Evolutionary conservation across 108 stramenopile genomes (phyloP), one percentile per base, ranked within the genome.

Genomic region (Aurantiochytrium sp.): DNA sequence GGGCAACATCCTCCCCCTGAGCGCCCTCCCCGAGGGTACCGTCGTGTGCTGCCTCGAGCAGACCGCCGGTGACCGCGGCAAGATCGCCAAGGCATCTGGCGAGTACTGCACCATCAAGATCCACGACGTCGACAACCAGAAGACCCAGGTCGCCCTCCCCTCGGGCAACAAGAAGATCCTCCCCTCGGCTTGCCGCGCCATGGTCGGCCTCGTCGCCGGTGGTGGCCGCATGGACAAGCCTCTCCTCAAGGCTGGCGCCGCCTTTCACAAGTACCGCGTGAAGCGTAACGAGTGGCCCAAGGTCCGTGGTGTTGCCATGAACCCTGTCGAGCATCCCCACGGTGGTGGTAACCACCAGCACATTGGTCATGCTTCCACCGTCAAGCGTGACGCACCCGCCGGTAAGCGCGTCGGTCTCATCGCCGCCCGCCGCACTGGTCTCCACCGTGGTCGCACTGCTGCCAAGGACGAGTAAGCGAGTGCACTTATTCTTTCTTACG

Each of bases 291-390:
- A 98, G 96, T 99, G 99, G 99, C 99, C 99, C 76, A 98, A 96
- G 95, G 98, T 99, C 93, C 95, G 99, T 93, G 99, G 99, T 97
- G 99, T 99, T 73, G 99, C 99, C 35, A 99, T 98, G 95, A 99
- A 99, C 92, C 99, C 99, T 25, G 99, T 99, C 88, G 99, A 99
- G 98, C 99, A 99, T 92, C 98, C 98, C 72, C 95, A 95, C 96
- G 99, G 99, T 91, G 99, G 99, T 92, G 99, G 98, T 97, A 99
- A 99, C 98, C 98, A 99, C 93, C 98, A 99, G 96, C 98, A 99
- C 96, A 99, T 99, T 93, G 99, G 99, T 95, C 97, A 95, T 93
- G 97, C 99, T 44, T 97, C 97, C 47, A 98, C 98, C 28, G 95
- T 96, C 44, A 94, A 91, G 58, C 89, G 95, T 58, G 96, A 95